Base-by-base conservation (phyloP, 2,329 filamentous ascomycete species). In the Chlorencoelia australis region DNA sequence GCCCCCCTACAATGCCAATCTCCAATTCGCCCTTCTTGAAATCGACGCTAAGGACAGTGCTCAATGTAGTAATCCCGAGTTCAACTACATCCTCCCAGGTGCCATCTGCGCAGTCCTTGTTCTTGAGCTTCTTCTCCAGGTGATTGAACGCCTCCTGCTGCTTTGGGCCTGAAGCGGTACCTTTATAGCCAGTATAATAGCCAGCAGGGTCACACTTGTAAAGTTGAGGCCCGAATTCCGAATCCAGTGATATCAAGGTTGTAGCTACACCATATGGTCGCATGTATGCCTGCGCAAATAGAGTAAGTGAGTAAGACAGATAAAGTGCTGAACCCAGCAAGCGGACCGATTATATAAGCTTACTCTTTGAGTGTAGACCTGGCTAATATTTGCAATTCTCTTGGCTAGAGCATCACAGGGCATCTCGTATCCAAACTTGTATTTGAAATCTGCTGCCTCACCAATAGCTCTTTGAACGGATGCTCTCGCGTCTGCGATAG, bases 361-460 rank as follows among this genome's bases (percentile, higher is more conserved):
- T 66, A 96, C 91, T 63, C 87, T 73, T 68, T 98, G 91, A 52
- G 91, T 98, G 66, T 96, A 98, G 49, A 98, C 91, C 66, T 98
- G 91, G 65, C 86, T 95, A 69, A 98, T 95, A 66, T 98, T 98
- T 60, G 91, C 91, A 64, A 98, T 69, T 59, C 91, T 77, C 75
- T 98, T 98, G 48, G 91, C 85, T 56, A 98, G 67, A 35, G 87
- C 91, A 64, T 98, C 91, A 62, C 87, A 94, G 42, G 91, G 91
- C 91, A 98, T 98, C 71, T 98, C 91, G 65, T 98, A 98, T 56
- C 91, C 91, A 60, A 78, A 94, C 68, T 95, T 95, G 78, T 98
- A 98, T 64, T 80, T 79, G 69, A 98, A 98, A 60, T 98, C 89
- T 40, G 89, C 89, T 50, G 91, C 91, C 67, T 98, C 91, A 53